Base-by-base conservation (phyloP, 129 eudicot genomes). In the Rutidosis leptorrhynchoides region DNA sequence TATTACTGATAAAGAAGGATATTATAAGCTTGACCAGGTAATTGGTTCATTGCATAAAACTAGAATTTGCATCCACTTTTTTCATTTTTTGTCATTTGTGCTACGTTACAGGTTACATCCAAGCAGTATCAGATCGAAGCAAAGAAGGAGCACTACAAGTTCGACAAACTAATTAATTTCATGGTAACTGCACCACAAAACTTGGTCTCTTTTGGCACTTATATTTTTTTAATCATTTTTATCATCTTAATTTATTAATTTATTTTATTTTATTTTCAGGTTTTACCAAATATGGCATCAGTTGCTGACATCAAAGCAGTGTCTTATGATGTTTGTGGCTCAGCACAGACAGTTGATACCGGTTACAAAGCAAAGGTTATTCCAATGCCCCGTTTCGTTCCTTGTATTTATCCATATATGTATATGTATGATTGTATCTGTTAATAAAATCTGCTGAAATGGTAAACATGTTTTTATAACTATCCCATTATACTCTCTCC, bases 1-100 rank as follows among this genome's bases (percentile, higher is more conserved):
- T 55, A 46, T 82, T 67, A 89, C 99, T 56, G 96, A 86, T 77
- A 84, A 77, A 79, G 87, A 84, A 42, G 99, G 99, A 60, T 86
- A 83, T 79, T 93, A 88, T 81, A 93, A 93, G 81, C 96, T 93
- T 61, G 99, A 93, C 83, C 99, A 93, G 91, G 98, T 91, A 80
- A 80, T 37, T n/a, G n/a, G 5, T 7, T 73, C 15, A 51, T 67
- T 60, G 58, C 32, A 24, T 61, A 60, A 49, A 45, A 43, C 32
- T 54, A 40, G 46, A 40, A 10, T 12, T 40, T 48, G 58, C 58
- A 53, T 71, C 1, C 67, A 52, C 54, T 32, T 32, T 32, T 17
- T 19, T 7, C 43, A 7, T 1, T 49, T 49, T 19, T 48, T n/a
- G 22, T 61, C 48, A 14, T 66, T 45, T 79, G 16, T 66, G 65